phyloP scores from a whole-genome alignment of 306 rosid genomes.

The Rosa persica region DNA sequence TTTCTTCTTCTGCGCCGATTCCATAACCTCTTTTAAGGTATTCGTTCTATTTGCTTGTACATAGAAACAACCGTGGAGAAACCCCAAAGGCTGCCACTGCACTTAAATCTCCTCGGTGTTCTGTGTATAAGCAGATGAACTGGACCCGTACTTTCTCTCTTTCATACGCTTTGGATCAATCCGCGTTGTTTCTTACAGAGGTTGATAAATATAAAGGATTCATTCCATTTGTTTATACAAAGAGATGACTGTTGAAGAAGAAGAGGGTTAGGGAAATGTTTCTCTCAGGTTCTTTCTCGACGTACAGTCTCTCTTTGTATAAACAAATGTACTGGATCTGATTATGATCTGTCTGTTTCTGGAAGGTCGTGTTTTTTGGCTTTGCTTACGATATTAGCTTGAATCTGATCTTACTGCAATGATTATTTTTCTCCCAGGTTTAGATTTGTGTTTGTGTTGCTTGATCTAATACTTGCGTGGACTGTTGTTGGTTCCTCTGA shows the following conservation, averaged over 20 bases:
- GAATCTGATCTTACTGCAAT: not conserved
- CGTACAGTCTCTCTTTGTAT: not conserved
- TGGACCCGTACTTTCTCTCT: not conserved
- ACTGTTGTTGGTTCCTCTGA: too few species aligned
- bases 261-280: not conserved
- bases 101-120: slow-evolving; percentile 11
- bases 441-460: not conserved
- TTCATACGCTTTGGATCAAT: not conserved
- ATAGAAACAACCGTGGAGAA: too few species aligned
- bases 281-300: not conserved
- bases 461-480: too few species aligned
- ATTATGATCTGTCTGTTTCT: not conserved
- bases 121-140: slow-evolving; percentile 8
- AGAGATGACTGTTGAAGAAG: not conserved
- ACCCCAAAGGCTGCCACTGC: too few species aligned
- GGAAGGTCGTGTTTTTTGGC: too few species aligned
- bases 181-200: too few species aligned
- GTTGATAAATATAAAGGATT: not conserved
- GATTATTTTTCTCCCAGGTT: too few species aligned
- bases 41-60: too few species aligned
- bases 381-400: not conserved
- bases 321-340: not conserved
- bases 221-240: not conserved
- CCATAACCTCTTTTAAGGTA: too few species aligned
- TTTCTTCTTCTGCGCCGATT: too few species aligned